phyloP scores from a whole-genome alignment of 83 land plant genomes.

The Diphasiastrum complanatum region DNA sequence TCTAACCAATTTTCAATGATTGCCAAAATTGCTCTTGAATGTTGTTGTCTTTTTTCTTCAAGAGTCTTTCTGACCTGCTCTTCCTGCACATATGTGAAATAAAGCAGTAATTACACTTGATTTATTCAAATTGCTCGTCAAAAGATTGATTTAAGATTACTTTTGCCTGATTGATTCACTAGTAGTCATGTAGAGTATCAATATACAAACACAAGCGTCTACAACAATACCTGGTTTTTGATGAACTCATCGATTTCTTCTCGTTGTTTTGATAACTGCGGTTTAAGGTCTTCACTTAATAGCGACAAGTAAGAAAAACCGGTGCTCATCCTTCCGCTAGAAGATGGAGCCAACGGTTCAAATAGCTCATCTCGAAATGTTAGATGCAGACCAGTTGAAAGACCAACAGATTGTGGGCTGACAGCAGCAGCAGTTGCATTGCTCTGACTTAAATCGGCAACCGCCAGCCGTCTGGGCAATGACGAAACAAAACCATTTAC shows the following conservation, averaged over 20 bases:
- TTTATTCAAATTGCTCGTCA: too few species aligned
- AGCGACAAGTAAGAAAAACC: not conserved
- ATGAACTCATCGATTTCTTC: conserved; percentile 13
- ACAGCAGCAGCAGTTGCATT: conserved; percentile 1
- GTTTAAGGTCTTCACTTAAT: not conserved
- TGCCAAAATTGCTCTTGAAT: not conserved
- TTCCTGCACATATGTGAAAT: not conserved
- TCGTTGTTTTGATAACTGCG: not conserved
- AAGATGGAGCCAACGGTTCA: not conserved
- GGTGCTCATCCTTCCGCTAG: not conserved
- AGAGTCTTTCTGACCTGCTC: conserved; percentile 1
- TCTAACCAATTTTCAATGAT: not conserved
- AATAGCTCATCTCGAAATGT: conserved; percentile 10
- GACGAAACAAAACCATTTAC: too few species aligned
- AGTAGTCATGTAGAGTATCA: not conserved
- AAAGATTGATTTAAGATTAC: not conserved
- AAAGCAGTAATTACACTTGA: too few species aligned
- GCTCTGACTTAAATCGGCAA: too few species aligned
- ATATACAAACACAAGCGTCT: not conserved
- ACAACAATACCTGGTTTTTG: conserved; percentile 2
- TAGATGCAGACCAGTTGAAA: conserved; percentile 6
- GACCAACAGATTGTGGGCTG: not conserved
- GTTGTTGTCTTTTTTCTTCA: conserved; percentile 11
- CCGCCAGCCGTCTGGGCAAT: too few species aligned
- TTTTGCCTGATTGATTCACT: not conserved